Base-by-base conservation (phyloP, 768 basidiomycete genomes). In the Terana coerulea region DNA sequence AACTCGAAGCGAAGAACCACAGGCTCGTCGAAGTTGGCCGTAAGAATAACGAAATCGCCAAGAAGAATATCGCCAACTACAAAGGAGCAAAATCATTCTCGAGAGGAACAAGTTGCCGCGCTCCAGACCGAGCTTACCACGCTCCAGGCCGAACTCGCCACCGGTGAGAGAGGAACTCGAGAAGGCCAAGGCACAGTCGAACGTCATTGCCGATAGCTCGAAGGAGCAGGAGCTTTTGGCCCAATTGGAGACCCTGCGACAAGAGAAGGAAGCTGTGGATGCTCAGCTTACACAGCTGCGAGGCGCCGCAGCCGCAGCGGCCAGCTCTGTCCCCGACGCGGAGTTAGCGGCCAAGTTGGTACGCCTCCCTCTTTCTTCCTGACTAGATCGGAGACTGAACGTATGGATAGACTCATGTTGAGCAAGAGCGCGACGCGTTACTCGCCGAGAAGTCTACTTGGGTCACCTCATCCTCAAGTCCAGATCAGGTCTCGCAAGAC, bases 391-490 rank as follows among this genome's bases (percentile, higher is more conserved):
- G n/a, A n/a, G n/a, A n/a, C n/a, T n/a, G n/a, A n/a, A n/a, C n/a
- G n/a, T n/a, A n/a, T n/a, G n/a, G 1, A 11, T 29, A 88, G 85
- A 69, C 76, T 46, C 56, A 73, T 40, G 64, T 89, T 24, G 73
- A 67, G 48, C 73, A 75, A 37, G 83, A 91, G 65, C 74, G 80
- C 44, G 86, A 88, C 59, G 74, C 70, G 44, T 67, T 90, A 15
- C 68, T 84, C 24, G 74, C 73, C 0, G 86, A 86, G 61, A 86
- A 82, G 76, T 50, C 66, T 67, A 19, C 75, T 64, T 75, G 59
- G 61, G 47, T 56, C 65, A 49, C 62, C 53, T 30, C 67, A n/a
- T 26, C 69, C 1, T 53, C 56, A 3, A 51, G 61, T 17, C 58
- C 57, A 1, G 60, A 62, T 3, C 60, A 67, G 30, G 61, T 62